Base-by-base conservation (phyloP, 257 asterid species). In the Ligustrum vulgare region DNA sequence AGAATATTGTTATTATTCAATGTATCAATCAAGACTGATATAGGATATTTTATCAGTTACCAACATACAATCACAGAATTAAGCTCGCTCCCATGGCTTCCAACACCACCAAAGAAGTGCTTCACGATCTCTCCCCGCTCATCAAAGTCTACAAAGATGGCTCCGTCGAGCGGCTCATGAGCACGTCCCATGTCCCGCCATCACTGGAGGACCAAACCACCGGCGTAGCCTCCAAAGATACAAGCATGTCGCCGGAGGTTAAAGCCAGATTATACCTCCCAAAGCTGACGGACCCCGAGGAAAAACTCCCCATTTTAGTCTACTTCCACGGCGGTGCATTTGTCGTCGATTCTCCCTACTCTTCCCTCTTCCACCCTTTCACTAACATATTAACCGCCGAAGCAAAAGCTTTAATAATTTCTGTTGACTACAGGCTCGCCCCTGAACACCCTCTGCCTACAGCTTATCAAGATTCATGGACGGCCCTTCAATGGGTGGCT, bases 391-490 rank as follows among this genome's bases (percentile, higher is more conserved):
- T 84, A 13, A 33, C 82, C 32, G 71, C 77, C 16, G 20, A 69
- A 31, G 60, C 84, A 54, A 67, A 78, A 7, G 80, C 77, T 9
- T 35, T 82, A 36, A 72, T 67, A 7, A 34, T 85, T 0, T 82
- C 89, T 6, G 79, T 82, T 58, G 70, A 88, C 13, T 84, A 79
- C 80, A 78, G 88, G 4, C 81, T 78, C 8, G 89, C 92, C 5
- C 94, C 94, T 2, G 94, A 89, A 23, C 76, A 87, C 80, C 84
- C 76, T 51, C 47, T 85, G 39, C 89, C 91, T 0, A 80, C 82
- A 0, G 85, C 75, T 0, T 85, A 73, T 36, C 86, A 84, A 66
- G 95, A 91, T 47, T 85, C 82, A 7, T 85, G 88, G 86, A 78
- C 39, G 3, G 80, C 89, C 39, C 77, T 82, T 45, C 69, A 65